phyloP scores from a whole-genome alignment of 2,329 filamentous ascomycete genomes.

The Microcyclospora tardicrescens region DNA sequence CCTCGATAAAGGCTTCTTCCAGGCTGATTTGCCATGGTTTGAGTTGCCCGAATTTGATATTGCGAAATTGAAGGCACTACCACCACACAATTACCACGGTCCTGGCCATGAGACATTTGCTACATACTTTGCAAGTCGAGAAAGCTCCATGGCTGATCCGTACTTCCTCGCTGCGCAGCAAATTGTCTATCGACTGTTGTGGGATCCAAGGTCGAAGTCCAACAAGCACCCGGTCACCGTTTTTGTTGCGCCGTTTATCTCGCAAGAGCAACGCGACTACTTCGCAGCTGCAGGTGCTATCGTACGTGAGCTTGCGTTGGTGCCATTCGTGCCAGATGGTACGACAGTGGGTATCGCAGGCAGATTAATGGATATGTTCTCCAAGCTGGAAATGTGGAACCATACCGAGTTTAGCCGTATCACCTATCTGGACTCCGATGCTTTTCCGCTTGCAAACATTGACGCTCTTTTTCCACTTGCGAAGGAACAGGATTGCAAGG shows the following conservation, averaged over 20 bases:
- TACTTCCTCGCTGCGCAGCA: conserved; percentile 25
- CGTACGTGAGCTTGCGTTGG: conserved; percentile 19
- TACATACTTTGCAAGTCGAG: conserved; percentile 22
- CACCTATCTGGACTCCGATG: conserved; percentile 23
- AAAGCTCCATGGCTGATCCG: conserved; percentile 21
- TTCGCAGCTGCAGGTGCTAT: conserved; percentile 22
- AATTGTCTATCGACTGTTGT: conserved; percentile 22
- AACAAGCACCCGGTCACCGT: conserved; percentile 18
- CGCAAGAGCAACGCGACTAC: conserved; percentile 18
- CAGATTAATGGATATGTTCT: conserved; percentile 24
- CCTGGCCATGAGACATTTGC: conserved; percentile 18
- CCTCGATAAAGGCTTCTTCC: conserved; percentile 14
- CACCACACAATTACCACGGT: conserved; percentile 17
- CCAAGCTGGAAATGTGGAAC: conserved; percentile 25
- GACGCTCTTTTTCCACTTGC: conserved; percentile 19
- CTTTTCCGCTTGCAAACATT: conserved; percentile 19
- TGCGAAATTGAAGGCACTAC: too few relatives aligned
- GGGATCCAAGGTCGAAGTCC: conserved; percentile 16
- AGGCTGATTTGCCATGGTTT: conserved; percentile 15
- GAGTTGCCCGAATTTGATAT: conserved; percentile 9
- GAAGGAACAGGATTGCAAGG: conserved; percentile 12
- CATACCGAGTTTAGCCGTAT: conserved; percentile 21
- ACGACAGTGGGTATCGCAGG: conserved; percentile 14
- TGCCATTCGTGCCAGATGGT: conserved; percentile 19
- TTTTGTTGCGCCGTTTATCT: conserved; percentile 23